Evolutionary conservation across 163 green algal species (phyloP).

Genomic region (Chloromonas sp.): DNA sequence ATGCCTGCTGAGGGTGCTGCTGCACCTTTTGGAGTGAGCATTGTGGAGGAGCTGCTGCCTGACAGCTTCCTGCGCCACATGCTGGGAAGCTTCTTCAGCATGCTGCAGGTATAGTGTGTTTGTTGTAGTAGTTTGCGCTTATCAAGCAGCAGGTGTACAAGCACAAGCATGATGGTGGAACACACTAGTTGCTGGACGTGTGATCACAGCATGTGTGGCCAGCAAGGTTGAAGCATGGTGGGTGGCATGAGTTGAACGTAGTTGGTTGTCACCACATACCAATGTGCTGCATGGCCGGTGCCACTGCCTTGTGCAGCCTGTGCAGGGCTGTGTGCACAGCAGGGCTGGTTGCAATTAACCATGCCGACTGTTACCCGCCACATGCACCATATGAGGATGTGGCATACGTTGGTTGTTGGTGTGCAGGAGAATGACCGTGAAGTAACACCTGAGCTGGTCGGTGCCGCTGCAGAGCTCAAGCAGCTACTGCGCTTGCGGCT

Average conservation of each 20-base stretch:
- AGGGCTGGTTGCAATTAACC: no score
- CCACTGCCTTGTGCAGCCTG: no score
- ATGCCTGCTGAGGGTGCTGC: not conserved
- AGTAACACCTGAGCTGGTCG: not conserved
- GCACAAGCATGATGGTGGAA: not conserved
- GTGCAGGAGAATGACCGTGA: conserved; percentile 13
- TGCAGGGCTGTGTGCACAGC: no score
- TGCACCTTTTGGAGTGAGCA: conserved; percentile 20
- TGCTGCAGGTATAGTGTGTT: conserved; percentile 32
- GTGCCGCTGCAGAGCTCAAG: conserved; percentile 23
- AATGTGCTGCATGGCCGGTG: no score
- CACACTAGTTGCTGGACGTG: not conserved
- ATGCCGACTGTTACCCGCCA: no score
- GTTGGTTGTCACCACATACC: no score
- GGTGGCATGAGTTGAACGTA: no score
- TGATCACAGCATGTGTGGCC: not conserved
- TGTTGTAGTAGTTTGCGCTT: not conserved
- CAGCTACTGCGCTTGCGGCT: conserved; percentile 20
- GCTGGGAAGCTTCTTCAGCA: conserved; percentile 51
- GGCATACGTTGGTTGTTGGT: no score
- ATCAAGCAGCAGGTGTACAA: not conserved
- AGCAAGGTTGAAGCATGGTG: no score
- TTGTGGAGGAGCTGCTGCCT: conserved; percentile 67
- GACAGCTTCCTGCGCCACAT: conserved; percentile 64
- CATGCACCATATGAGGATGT: no score